Percentiles rank a stretch among this genome's conserved stretches.
Evolutionary conservation across 2,329 filamentous ascomycete genomes (phyloP).

Genomic region (Niveomyces coronatus): DNA sequence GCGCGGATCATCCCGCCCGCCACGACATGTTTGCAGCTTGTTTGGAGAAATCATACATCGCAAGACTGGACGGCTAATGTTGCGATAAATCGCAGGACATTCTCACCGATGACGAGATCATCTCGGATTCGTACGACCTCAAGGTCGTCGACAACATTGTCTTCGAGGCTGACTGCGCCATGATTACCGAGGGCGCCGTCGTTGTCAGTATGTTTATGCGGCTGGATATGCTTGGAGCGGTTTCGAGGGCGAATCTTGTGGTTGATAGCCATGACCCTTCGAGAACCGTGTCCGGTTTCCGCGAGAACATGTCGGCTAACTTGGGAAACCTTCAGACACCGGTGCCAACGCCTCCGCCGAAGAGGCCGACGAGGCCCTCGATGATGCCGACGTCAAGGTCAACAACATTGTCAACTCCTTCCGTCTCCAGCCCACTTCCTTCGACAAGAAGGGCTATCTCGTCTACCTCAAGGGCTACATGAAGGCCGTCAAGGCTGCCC

Average conservation of each 20-base stretch:
- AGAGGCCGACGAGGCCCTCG: slow-evolving; percentile 65
- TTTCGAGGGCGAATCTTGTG: no score
- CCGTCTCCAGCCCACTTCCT: slow-evolving; percentile 66
- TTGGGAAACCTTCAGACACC: slow-evolving; percentile 58
- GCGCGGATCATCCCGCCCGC: neutral
- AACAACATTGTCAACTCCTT: slow-evolving; percentile 93
- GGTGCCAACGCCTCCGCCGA: slow-evolving; percentile 97
- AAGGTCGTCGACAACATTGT: slow-evolving; percentile 69
- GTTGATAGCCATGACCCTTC: no score
- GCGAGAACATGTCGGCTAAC: no score
- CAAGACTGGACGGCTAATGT: neutral
- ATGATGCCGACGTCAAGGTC: slow-evolving; percentile 62
- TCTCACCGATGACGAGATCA: slow-evolving; percentile 83
- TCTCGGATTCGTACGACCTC: slow-evolving; percentile 88
- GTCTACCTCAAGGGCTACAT: slow-evolving; percentile 85
- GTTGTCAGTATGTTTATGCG: slow-evolving; percentile 53
- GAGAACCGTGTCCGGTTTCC: no score
- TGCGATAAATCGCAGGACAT: slow-evolving; percentile 54
- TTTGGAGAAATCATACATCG: neutral
- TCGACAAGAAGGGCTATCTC: slow-evolving; percentile 85
- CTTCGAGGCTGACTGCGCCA: slow-evolving; percentile 87
- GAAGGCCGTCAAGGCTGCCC: slow-evolving; percentile 69
- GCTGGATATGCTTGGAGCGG: no score
- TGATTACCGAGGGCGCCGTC: slow-evolving; percentile 71
- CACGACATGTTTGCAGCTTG: neutral